Base-by-base conservation (phyloP, 805 yeast species). In the Metschnikowia similis region DNA sequence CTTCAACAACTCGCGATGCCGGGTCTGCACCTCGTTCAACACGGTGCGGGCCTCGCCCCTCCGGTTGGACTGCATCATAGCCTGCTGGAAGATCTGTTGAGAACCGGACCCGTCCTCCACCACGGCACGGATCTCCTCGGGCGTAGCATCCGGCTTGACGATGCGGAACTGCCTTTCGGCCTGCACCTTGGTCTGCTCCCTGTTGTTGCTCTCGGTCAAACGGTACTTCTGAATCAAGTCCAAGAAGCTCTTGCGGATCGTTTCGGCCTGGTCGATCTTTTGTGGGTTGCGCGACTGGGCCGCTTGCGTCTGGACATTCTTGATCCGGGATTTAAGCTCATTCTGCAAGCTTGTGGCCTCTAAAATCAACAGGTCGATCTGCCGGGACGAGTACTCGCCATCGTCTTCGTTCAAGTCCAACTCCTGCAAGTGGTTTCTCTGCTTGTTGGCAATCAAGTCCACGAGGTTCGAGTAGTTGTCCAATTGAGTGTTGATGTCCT, bases 21-120 rank as follows among this genome's bases (percentile, higher is more conserved):
- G 85, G 46, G 87, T 84, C 73, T 92, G 97, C 50, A 94, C 98
- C 73, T 94, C 98, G 62, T 89, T 88, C 60, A 94, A 79, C 2
- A 95, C 98, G 32, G 97, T 83, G 68, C 94, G 83, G 39, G 98
- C 97, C 72, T 94, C 97, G 60, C 96, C 96, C 65, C 90, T 82
- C 71, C 96, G 84, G 65, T 88, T 87, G 48, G 90, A 84, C 70
- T 86, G 86, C 74, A 85, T 76, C 56, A 89, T 77, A 14, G 97
- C 97, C 71, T 90, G 96, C 52, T 95, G 89, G 72, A 94, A 94
- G 60, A 91, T 88, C 72, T 92, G 98, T 66, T 86, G 90, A 48
- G 89, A 87, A 56, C 86, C 87, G 48, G 81, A 82, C 14, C 64
- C 64, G 62, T 89, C 95, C 59, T 85, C 91, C 51, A 91, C 84